phyloP scores from a whole-genome alignment of 345 rosid species.

The Microcos paniculata region DNA sequence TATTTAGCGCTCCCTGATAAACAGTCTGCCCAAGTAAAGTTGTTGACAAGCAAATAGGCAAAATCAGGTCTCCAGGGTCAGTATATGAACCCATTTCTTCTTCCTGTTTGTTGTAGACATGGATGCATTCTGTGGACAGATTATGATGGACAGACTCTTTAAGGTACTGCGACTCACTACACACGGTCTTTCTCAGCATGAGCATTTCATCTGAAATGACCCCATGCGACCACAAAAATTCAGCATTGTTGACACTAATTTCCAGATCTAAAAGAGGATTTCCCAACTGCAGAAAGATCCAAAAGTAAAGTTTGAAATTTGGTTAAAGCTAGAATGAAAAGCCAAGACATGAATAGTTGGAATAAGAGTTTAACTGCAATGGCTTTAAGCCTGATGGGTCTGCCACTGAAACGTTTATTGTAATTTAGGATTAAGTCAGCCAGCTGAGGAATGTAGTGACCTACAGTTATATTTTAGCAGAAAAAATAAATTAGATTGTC shows the following conservation, averaged over 20 bases:
- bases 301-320: not conserved
- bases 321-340: not conserved
- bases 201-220: constrained; percentile 1
- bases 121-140: not conserved
- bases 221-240: constrained; percentile 5
- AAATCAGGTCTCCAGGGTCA: not conserved
- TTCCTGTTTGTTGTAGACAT: not conserved
- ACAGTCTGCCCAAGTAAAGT: not conserved
- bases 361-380: constrained; percentile 2
- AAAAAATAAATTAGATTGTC: not conserved
- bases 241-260: constrained; percentile 2
- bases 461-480: not conserved
- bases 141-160: not conserved
- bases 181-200: not conserved
- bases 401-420: constrained; percentile 1
- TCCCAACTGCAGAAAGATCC: constrained; percentile 1
- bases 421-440: not conserved
- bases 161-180: not conserved
- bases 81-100: constrained; percentile 6
- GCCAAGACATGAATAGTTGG: not conserved
- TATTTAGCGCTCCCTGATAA: not conserved
- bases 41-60: not conserved
- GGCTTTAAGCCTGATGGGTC: constrained; percentile 6
- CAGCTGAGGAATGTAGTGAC: constrained; percentile 8
- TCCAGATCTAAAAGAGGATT: constrained; percentile 7